These are phyloP conservation scores for Cladosporium sp. DNA, from an alignment of 2,329 filamentous ascomycete species.

Conservation along the genomic window DNA sequence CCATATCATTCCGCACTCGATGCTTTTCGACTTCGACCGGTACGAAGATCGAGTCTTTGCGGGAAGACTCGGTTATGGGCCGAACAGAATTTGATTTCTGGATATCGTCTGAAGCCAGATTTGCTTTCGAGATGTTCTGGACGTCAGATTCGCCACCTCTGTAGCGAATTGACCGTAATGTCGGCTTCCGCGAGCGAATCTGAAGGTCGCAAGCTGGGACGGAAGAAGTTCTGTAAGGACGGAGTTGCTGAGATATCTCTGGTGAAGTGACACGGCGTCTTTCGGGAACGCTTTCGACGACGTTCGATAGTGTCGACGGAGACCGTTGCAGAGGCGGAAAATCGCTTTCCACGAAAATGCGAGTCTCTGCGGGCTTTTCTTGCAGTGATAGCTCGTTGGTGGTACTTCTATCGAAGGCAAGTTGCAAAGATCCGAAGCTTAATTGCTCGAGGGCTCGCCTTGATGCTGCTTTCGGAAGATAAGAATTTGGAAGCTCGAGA, in stretches of 20 bases:
- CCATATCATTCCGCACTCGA: slow-evolving; percentile 28
- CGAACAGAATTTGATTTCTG: not conserved
- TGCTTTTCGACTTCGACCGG: not conserved
- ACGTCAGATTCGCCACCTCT: not conserved
- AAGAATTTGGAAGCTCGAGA: slow-evolving; percentile 2
- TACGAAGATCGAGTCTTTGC: not conserved
- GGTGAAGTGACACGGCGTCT: not conserved
- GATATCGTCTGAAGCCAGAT: too few relatives aligned
- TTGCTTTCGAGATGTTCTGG: not conserved
- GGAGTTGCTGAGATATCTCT: not conserved
- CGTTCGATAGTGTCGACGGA: not conserved
- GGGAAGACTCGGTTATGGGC: not conserved
- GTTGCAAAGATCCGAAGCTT: slow-evolving; percentile 2
- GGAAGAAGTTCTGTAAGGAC: not conserved
- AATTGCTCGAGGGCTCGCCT: slow-evolving; percentile 6
- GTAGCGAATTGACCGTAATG: not conserved
- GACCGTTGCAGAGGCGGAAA: slow-evolving; percentile 2
- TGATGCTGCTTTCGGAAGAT: not conserved
- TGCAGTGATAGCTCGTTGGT: not conserved
- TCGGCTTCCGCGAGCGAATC: not conserved
- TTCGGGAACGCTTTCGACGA: not conserved
- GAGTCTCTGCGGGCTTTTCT: not conserved
- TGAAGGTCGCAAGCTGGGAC: not conserved
- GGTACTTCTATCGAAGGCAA: not conserved
- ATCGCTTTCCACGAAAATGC: not conserved